Evolutionary conservation across 1,139 yeast genomes (phyloP), one percentile per base, ranked within the genome.

Genomic region (Arxiozyma bovina): DNA sequence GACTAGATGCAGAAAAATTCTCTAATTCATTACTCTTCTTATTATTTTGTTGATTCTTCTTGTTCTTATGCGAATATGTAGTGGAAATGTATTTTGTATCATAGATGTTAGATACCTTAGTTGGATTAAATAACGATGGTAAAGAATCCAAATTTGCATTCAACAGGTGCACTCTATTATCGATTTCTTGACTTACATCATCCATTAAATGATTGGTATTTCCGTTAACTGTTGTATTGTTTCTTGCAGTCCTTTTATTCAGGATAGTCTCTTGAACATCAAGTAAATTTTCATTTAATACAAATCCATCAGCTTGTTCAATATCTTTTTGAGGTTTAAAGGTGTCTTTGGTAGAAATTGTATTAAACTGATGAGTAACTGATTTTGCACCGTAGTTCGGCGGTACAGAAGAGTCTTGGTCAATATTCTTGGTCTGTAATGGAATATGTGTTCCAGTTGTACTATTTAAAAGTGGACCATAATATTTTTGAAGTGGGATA

Each of bases 81-180:
- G 42, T 27, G 11, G 7, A 34, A 38, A 11, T 21, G 21, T 46
- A 15, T 46, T 46, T 34, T 3, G 20, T 18, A 12, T 34, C 11
- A 22, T 46, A 46, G 2, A 38, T 34, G 23, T 21, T 20, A 15
- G 42, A n/a, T 6, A 46, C 49, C 21, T 46, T 42, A 34, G 49
- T 34, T 12, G 49, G 49, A 15, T 46, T 42, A 22, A 49, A 49
- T n/a, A 49, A 34, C 6, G 62, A 64, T 42, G 61, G 61, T 1
- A 60, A 56, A 55, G 60, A 56, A 42, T 61, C 54, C 54, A 55
- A 55, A 27, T 59, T 59, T 1, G 62, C 62, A 53, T 60, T 62
- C 42, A 61, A 44, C 42, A 60, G 50, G 41, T 58, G 63, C 22
- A 60, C 55, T 30, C 63, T 54, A n/a, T 63, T 61, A 41, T 61